A percentile compares a stretch with the other conserved stretches of the same genome.
Conservation (phyloP, 176 grass and related monocot species). For the Musa schizocarpa region DNA sequence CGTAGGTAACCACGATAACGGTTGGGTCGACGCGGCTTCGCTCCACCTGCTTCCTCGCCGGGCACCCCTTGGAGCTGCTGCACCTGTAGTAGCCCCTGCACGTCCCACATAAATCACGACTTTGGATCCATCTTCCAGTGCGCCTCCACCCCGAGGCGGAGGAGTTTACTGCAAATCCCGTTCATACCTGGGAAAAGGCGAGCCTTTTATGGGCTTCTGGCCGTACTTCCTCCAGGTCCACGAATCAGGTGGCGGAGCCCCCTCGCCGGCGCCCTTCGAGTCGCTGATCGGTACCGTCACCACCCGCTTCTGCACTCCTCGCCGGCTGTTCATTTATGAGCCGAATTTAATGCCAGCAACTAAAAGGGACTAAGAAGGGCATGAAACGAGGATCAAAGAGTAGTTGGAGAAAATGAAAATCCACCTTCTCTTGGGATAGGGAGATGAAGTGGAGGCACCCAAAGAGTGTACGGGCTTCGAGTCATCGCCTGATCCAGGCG, state of each 20-base stretch:
- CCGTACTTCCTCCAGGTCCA: constrained; percentile 99
- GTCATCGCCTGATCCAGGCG: constrained; percentile 18
- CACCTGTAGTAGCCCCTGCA: constrained; percentile 27
- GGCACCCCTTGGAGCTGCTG: constrained; percentile 27
- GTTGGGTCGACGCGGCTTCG: constrained; percentile 14
- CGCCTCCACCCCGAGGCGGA: too few species aligned
- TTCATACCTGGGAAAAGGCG: constrained; percentile 70
- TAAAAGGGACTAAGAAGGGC: not conserved
- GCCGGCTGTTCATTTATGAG: constrained; percentile 41
- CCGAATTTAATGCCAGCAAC: not conserved
- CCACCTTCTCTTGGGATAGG: constrained; percentile 69
- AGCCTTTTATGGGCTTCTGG: constrained; percentile 99
- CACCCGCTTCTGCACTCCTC: constrained; percentile 78
- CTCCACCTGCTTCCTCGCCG: constrained; percentile 26
- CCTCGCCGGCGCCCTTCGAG: constrained; percentile 44
- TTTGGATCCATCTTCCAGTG: too few species aligned
- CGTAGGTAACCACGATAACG: constrained; percentile 18
- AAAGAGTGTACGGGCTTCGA: constrained; percentile 13
- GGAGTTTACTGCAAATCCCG: too few species aligned
- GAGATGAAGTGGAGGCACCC: not conserved
- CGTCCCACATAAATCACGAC: not conserved
- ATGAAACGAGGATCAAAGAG: not conserved
- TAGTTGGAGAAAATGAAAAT: not conserved
- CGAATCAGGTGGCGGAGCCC: constrained; percentile 87
- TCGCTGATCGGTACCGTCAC: constrained; percentile 65